phyloP scores from a whole-genome alignment of 73 alveolate species.

The Paramecium primaurelia region DNA sequence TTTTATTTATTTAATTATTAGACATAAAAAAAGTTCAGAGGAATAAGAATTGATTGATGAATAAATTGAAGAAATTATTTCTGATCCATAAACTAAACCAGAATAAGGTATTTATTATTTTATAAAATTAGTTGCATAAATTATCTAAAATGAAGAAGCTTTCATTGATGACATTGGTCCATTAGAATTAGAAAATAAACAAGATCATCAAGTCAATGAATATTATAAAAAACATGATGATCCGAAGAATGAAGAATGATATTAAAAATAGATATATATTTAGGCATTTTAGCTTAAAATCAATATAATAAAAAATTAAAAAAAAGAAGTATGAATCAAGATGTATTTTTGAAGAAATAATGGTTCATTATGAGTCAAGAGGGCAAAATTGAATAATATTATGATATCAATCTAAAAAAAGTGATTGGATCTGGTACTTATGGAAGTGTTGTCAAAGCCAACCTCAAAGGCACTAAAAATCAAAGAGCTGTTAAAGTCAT shows the following conservation, averaged over 20 bases:
- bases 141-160: background rate
- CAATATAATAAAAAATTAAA: background rate
- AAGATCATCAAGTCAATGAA: slow-evolving; percentile 27
- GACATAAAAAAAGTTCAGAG: background rate
- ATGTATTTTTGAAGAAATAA: slow-evolving; percentile 48
- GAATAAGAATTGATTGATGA: background rate
- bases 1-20: background rate
- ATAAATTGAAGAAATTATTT: background rate
- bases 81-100: background rate
- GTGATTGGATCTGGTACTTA: slow-evolving; percentile 88
- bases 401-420: slow-evolving; percentile 52
- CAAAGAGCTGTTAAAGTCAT: slow-evolving; percentile 86
- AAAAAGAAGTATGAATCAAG: background rate
- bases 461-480: slow-evolving; percentile 72
- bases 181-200: background rate
- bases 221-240: background rate
- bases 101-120: background rate
- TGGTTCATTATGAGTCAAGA: slow-evolving; percentile 51
- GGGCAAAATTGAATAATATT: slow-evolving; percentile 54
- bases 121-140: background rate
- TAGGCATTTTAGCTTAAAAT: slow-evolving; percentile 13
- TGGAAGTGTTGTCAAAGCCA: slow-evolving; percentile 88
- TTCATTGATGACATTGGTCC: background rate
- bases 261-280: background rate
- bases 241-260: background rate